Base-by-base conservation (phyloP, 1,139 yeast genomes). In the Taphrina deformans region DNA sequence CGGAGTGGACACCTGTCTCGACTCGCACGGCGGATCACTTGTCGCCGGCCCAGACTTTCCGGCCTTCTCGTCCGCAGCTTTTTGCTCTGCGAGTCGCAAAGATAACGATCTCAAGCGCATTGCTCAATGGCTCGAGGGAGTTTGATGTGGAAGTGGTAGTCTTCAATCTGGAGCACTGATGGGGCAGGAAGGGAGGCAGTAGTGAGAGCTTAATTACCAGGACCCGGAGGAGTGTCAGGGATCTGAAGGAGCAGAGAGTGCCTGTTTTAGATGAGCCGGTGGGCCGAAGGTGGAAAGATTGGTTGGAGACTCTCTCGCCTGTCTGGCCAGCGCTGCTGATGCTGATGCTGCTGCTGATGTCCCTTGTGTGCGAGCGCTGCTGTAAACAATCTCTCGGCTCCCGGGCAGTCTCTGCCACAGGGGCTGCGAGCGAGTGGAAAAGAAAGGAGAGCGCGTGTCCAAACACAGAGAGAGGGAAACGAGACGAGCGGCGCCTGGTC, bases 21-120 rank as follows among this genome's bases (percentile, higher is more conserved):
- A 12, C 27, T 44, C 48, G 48, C 48, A 44, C 27, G 48, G 10
- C 12, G 27, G 1, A 44, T 4, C 27, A 7, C 4, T 27, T 23
- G 27, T 21, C 48, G 27, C 27, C n/a, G 24, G 9, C 24, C n/a
- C 7, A 21, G 27, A 7, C 27, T 44, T 21, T 9, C 21, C 27
- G 27, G 48, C 12, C n/a, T 23, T 23, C n/a, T 44, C 7, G 4
- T 44, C 48, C 2, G 27, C 27, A 10, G 48, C 24, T 21, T 44
- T 44, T 12, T 44, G 24, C 10, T 23, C 27, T 10, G 48, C 48
- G 26, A 21, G 27, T 16, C 48, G 48, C 27, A 21, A n/a, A 9
- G 48, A 44, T 12, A 44, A 23, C n/a, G 48, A 44, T 21, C 48
- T 18, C 26, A 44, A n/a, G 27, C 48, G 48, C 48, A 44, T 44